Percentiles rank a stretch among this genome's conserved stretches.
Evolutionary conservation across 23 red algal genomes (phyloP).

Genomic region (Porphyridium purpureum): DNA sequence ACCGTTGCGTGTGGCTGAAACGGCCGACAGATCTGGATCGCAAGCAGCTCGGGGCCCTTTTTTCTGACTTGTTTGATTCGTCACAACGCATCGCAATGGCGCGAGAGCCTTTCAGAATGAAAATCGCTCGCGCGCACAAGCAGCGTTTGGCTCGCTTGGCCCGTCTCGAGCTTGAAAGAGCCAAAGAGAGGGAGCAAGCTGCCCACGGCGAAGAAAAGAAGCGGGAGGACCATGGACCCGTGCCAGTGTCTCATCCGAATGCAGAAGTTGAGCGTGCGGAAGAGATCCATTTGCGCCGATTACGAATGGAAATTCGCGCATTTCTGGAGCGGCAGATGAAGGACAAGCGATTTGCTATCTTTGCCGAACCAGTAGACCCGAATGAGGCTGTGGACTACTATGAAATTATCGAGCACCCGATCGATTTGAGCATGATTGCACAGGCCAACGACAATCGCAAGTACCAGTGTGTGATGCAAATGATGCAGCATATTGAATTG

Average conservation of each 20-base stretch:
- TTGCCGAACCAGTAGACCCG: conserved; percentile 57
- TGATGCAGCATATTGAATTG: conserved; percentile 63
- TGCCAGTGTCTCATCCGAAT: too few relatives aligned
- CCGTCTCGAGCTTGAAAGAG: conserved; percentile 24
- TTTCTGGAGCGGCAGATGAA: too few relatives aligned
- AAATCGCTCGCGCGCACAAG: too few relatives aligned
- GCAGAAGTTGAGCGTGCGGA: conserved; percentile 5
- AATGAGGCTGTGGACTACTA: conserved; percentile 71
- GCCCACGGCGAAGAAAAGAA: too few relatives aligned
- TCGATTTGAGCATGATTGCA: conserved; percentile 65
- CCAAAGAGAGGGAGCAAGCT: conserved; percentile 14
- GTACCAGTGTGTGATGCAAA: conserved; percentile 53
- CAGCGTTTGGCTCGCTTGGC: too few relatives aligned
- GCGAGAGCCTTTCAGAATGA: too few relatives aligned
- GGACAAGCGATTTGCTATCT: too few relatives aligned
- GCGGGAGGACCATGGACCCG: too few relatives aligned
- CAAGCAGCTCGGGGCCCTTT: conserved; percentile 20
- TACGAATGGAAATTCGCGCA: conserved; percentile 75
- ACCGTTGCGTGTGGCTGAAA: too few relatives aligned
- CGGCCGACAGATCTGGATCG: conserved; percentile 20
- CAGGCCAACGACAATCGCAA: conserved; percentile 28
- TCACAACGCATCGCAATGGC: too few relatives aligned
- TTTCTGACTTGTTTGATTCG: conserved; percentile 15
- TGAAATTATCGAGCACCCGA: conserved; percentile 72
- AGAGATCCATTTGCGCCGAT: conserved; percentile 31